phyloP scores from a whole-genome alignment of 2,329 filamentous ascomycete genomes.

The Cladosporium phlei region DNA sequence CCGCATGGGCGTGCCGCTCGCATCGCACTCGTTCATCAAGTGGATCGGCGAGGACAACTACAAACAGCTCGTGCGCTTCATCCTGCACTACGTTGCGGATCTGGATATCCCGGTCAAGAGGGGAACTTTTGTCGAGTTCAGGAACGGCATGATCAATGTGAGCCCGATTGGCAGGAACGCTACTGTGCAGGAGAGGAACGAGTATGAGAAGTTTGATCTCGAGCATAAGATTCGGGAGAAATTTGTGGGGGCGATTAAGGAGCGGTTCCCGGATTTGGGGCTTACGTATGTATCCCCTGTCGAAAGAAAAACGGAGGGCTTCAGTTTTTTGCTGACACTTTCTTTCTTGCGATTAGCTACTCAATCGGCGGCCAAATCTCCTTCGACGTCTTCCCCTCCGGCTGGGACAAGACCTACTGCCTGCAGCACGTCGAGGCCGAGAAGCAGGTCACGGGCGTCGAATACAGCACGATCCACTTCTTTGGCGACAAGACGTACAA shows the following conservation, averaged over 20 bases:
- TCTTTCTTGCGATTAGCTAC: slow-evolving; percentile 57
- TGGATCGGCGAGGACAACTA: slow-evolving; percentile 85
- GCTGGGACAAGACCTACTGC: slow-evolving; percentile 99
- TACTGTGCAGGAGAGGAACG: slow-evolving; percentile 69
- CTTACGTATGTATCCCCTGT: slow-evolving; percentile 63
- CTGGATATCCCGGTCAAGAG: slow-evolving; percentile 78
- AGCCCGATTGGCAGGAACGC: slow-evolving; percentile 84
- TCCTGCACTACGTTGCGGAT: slow-evolving; percentile 78
- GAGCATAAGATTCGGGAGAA: slow-evolving; percentile 68
- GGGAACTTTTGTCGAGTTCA: slow-evolving; percentile 82
- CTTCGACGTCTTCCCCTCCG: slow-evolving; percentile 93
- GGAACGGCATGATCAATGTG: slow-evolving; percentile 88
- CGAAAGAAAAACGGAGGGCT: background rate
- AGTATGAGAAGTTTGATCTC: slow-evolving; percentile 78
- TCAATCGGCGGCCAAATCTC: slow-evolving; percentile 97
- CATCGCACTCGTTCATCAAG: slow-evolving; percentile 79
- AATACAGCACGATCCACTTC: slow-evolving; percentile 90
- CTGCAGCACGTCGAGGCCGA: slow-evolving; percentile 80
- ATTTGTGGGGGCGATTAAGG: slow-evolving; percentile 71
- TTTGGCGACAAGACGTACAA: slow-evolving; percentile 92
- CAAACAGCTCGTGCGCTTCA: slow-evolving; percentile 71
- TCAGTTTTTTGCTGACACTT: background rate
- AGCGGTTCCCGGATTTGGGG: slow-evolving; percentile 76
- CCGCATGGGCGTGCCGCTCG: slow-evolving; percentile 71
- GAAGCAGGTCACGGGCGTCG: slow-evolving; percentile 60